Evolutionary conservation across 164 flowering plant species (phyloP).

Genomic region (Santalum album): DNA sequence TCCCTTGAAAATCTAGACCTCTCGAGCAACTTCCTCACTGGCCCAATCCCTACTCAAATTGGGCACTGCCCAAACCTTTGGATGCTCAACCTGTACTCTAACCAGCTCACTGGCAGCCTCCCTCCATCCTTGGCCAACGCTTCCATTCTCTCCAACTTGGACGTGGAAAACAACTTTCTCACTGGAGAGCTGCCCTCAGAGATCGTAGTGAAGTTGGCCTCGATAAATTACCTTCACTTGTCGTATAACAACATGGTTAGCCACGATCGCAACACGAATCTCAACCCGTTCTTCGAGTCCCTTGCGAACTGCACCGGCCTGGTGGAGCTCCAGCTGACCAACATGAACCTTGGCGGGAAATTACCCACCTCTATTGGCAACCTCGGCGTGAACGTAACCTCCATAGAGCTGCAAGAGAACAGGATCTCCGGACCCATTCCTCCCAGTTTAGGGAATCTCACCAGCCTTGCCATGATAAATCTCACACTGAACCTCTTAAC

Average conservation of each 20-base stretch:
- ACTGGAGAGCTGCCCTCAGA: conserved; percentile 39
- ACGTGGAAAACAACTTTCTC: conserved; percentile 37
- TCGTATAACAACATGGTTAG: conserved; percentile 37
- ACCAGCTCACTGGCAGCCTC: conserved; percentile 34
- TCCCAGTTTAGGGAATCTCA: conserved; percentile 21
- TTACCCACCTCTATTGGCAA: conserved; percentile 26
- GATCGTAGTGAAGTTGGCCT: conserved; percentile 13
- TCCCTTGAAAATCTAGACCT: conserved; percentile 30
- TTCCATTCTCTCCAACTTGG: conserved; percentile 22
- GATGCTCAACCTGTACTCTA: conserved; percentile 29
- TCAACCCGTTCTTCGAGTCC: conserved; percentile 35
- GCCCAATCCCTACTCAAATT: conserved; percentile 44
- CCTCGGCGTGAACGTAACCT: conserved; percentile 10
- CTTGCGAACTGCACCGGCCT: conserved; percentile 32
- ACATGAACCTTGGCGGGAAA: conserved; percentile 40
- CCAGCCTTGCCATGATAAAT: conserved; percentile 24
- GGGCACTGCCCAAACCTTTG: conserved; percentile 27
- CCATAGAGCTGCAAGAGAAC: conserved; percentile 31
- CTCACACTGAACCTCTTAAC: conserved; percentile 26
- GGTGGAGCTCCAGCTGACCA: conserved; percentile 34
- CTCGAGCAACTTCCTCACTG: conserved; percentile 34
- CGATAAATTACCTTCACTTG: conserved; percentile 24
- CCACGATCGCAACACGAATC: conserved; percentile 41
- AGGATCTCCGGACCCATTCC: conserved; percentile 39
- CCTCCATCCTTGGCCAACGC: conserved; percentile 31